These are phyloP conservation scores for Xerocomellus chrysenteron DNA, from an alignment of 768 basidiomycete species.

Conservation along the genomic window DNA sequence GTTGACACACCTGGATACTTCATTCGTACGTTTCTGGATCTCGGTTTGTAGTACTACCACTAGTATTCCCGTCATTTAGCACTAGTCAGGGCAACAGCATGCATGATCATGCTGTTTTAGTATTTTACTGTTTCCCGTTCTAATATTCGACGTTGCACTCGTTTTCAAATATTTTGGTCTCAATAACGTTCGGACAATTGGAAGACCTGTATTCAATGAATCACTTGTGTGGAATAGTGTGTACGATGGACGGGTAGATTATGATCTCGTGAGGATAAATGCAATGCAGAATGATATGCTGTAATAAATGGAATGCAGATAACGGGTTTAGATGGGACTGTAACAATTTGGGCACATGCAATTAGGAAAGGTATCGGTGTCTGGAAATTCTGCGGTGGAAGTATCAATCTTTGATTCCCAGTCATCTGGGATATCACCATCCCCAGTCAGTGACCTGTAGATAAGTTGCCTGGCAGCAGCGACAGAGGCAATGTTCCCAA, in stretches of 20 bases:
- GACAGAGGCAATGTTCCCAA: conserved; percentile 52
- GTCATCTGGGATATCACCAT: conserved; percentile 33
- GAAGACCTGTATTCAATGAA: neutral
- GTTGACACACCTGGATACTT: conserved; percentile 8
- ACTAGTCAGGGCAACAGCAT: conserved; percentile 2
- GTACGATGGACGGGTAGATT: neutral
- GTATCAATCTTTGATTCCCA: conserved; percentile 39
- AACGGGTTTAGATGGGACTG: conserved; percentile 39
- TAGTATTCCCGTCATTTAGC: conserved; percentile 8
- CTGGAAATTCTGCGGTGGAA: conserved; percentile 23
- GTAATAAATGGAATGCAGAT: neutral
- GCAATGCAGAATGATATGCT: neutral
- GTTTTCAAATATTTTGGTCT: neutral
- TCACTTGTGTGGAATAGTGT: neutral
- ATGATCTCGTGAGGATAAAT: neutral
- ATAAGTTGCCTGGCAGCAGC: conserved; percentile 48
- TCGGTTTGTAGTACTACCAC: conserved; percentile 15
- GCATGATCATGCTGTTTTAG: neutral
- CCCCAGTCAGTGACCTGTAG: conserved; percentile 34
- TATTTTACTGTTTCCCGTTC: conserved; percentile 8
- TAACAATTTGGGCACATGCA: conserved; percentile 45
- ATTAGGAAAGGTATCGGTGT: conserved; percentile 21
- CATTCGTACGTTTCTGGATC: conserved; percentile 2
- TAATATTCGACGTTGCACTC: conserved; percentile 10
- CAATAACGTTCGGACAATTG: neutral